A percentile compares a stretch with the other conserved stretches of the same genome.
Conservation (phyloP, 1,284 basidiomycete species). For the Chalciporus sp. region DNA sequence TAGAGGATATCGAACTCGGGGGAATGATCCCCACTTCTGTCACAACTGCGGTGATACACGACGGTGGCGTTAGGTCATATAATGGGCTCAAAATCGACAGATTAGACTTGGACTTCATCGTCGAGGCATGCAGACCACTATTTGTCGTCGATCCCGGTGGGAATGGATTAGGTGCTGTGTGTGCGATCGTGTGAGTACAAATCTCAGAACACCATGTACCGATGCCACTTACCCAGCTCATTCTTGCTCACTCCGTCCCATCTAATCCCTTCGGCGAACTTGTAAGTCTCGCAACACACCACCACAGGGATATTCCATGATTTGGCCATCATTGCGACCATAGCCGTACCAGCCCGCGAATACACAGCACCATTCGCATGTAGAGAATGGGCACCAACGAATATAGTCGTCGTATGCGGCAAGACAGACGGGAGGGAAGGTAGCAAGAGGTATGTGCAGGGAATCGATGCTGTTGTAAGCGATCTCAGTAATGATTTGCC, state of each 20-base stretch:
- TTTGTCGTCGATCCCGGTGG: constrained; percentile 26
- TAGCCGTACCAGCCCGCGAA: constrained; percentile 92
- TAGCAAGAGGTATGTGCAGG: constrained; percentile 90
- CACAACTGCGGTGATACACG: constrained; percentile 91
- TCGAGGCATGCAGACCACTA: constrained; percentile 1
- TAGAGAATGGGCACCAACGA: constrained; percentile 92
- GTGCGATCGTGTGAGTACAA: constrained; percentile 9
- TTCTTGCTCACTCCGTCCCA: constrained; percentile 96
- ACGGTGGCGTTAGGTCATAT: constrained; percentile 90
- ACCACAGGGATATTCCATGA: constrained; percentile 90
- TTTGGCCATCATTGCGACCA: constrained; percentile 96
- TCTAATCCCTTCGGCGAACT: constrained; percentile 92
- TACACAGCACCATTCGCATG: constrained; percentile 95
- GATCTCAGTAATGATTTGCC: constrained; percentile 80
- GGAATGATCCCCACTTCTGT: constrained; percentile 94
- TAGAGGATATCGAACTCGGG: constrained; percentile 81
- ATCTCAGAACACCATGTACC: background rate
- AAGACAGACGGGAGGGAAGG: constrained; percentile 88
- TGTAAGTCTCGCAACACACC: constrained; percentile 98
- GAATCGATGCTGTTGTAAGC: constrained; percentile 74
- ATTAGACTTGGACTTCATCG: constrained; percentile 37
- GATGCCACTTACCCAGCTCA: constrained; percentile 71
- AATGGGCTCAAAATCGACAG: constrained; percentile 82
- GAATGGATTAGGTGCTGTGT: constrained; percentile 29
- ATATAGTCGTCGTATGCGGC: constrained; percentile 77